Evolutionary conservation across 352 stramenopile species (phyloP), one percentile per base, ranked within the genome.

Genomic region (Thraustotheca clavata): DNA sequence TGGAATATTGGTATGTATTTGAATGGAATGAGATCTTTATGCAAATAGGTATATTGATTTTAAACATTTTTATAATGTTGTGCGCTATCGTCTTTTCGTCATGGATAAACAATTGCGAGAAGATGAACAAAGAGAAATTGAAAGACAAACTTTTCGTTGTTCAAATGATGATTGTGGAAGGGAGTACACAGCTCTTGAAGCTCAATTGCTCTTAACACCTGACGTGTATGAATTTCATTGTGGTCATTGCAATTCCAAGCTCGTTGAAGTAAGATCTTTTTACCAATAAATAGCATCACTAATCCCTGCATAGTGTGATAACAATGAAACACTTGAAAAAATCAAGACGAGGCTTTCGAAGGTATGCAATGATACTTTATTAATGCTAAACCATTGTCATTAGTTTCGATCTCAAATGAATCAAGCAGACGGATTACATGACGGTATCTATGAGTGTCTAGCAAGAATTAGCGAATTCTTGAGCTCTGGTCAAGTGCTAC

Each of bases 41-140:
- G 24, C 22, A 26, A 8, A 8, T 34, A 81, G 70, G 71, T 94
- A 95, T 74, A 95, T 95, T 73, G 86, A 95, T 76, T 95, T 93
- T 80, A 95, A 95, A 69, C 91, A 95, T 71, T 93, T 95, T 73
- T 83, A 92, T 43, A 84, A 95, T 62, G 84, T 95, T 59, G 83
- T 95, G 60, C 82, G 89, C 67, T 95, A 89, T 61, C 83, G 86
- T 11, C 73, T 95, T 20, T 95, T 91, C 69, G 59, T 94, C 39
- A 95, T 95, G 76, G 79, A 90, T 60, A 82, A 93, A 60, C 79
- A 91, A 38, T 66, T 95, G 0, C 93, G 91, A 62, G 84, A 93
- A 63, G 85, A 70, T 60, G 86, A 95, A 63, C 83, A 91, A 62
- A 62, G 92, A 1, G 86, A 95, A 62, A 91, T 95, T 52, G 86